A percentile compares a stretch with the other conserved stretches of the same genome.
These are phyloP conservation scores for Hericium rajendrae DNA, from an alignment of 768 basidiomycete genomes.

Conservation along the genomic window DNA sequence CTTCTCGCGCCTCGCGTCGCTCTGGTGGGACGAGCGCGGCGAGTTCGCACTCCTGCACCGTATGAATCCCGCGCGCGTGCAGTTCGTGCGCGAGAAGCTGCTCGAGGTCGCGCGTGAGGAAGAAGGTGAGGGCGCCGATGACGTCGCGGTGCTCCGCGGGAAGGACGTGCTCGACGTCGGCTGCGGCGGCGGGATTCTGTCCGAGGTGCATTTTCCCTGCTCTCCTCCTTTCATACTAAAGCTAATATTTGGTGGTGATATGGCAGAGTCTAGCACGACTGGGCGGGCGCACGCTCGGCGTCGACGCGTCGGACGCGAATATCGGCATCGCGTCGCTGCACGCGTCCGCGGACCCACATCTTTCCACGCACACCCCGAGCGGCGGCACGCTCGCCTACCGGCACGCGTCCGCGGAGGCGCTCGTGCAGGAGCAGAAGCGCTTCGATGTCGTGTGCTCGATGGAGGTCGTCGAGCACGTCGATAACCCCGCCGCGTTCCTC, in stretches of 20 bases:
- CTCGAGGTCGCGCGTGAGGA: constrained; percentile 54
- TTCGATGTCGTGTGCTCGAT: constrained; percentile 95
- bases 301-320: constrained; percentile 87
- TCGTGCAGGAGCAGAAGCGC: constrained; percentile 51
- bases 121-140: constrained; percentile 23
- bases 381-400: constrained; percentile 46
- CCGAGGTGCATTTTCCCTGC: constrained; percentile 55
- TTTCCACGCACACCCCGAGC: constrained; percentile 23
- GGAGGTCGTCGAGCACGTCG: constrained; percentile 98
- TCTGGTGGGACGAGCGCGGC: constrained; percentile 94
- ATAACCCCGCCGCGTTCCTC: constrained; percentile 81
- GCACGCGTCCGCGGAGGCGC: constrained; percentile 64
- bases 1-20: constrained; percentile 80
- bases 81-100: constrained; percentile 73
- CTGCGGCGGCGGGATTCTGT: constrained; percentile 89
- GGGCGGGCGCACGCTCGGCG: constrained; percentile 81
- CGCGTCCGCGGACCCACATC: constrained; percentile 63
- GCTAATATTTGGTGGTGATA: not conserved
- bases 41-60: constrained; percentile 83
- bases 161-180: constrained; percentile 82
- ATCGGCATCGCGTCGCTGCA: constrained; percentile 79
- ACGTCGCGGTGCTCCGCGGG: constrained; percentile 38
- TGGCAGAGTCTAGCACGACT: constrained; percentile 74
- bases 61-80: constrained; percentile 89
- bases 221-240: not conserved